phyloP scores from a whole-genome alignment of 2,329 filamentous ascomycete species.

The Xylaria sp. region DNA sequence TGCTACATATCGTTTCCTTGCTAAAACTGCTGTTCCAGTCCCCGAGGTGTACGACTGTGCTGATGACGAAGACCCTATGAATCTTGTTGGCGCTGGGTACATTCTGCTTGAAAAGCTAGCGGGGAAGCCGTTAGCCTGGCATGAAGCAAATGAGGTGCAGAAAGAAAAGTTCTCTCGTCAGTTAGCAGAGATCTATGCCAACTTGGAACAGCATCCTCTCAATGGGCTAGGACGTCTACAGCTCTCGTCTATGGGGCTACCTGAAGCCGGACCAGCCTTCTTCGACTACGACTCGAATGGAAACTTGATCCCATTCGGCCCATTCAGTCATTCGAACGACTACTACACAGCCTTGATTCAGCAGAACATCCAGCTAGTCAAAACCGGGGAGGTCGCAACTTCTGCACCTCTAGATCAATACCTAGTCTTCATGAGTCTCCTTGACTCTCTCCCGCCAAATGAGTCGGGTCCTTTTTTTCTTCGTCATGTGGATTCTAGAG shows the following conservation, averaged over 20 bases:
- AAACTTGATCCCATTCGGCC: conserved; percentile 34
- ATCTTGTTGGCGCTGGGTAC: conserved; percentile 33
- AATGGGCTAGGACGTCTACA: conserved; percentile 31
- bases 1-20: conserved; percentile 34
- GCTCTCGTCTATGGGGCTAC: conserved; percentile 29
- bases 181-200: conserved; percentile 30
- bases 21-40: conserved; percentile 27
- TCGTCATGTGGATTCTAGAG: conserved; percentile 33
- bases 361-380: conserved; percentile 29
- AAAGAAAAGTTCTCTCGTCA: conserved; percentile 32
- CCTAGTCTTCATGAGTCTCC: conserved; percentile 32
- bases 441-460: conserved; percentile 33
- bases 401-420: conserved; percentile 32
- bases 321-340: conserved; percentile 31
- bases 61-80: conserved; percentile 32
- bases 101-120: conserved; percentile 35
- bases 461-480: conserved; percentile 32
- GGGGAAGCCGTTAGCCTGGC: conserved; percentile 31
- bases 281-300: conserved; percentile 33
- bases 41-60: conserved; percentile 34
- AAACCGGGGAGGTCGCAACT: conserved; percentile 26
- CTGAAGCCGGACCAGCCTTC: conserved; percentile 31
- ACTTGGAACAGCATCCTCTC: conserved; percentile 28
- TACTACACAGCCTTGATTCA: conserved; percentile 31
- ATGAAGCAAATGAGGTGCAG: conserved; percentile 28